These are phyloP conservation scores for Aspergillus sp. DNA, from an alignment of 2,329 filamentous ascomycete species.

Conservation along the genomic window DNA sequence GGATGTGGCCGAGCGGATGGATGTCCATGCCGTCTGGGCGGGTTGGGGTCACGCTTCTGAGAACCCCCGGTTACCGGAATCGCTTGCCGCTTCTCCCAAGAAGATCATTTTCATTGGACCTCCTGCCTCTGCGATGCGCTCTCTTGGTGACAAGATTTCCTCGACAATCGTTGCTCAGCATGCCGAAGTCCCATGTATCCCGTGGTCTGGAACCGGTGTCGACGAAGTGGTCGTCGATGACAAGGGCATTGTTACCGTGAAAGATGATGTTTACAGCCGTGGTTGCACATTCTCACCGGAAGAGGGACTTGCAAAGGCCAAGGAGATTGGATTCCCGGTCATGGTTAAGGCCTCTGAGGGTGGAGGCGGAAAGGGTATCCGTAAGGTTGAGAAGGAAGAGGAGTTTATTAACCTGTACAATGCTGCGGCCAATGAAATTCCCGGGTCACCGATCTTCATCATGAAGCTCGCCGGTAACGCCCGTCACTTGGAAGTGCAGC, in stretches of 20 bases:
- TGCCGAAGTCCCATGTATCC: constrained; percentile 92
- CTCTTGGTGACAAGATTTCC: constrained; percentile 98
- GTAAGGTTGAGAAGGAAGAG: constrained; percentile 84
- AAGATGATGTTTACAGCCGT: constrained; percentile 79
- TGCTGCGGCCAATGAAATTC: constrained; percentile 94
- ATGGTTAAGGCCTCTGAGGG: constrained; percentile 99
- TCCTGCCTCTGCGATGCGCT: constrained; percentile 97
- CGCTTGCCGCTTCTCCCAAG: constrained; percentile 90
- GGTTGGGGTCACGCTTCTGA: constrained; percentile 99
- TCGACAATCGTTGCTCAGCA: constrained; percentile 99
- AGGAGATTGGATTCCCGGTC: constrained; percentile 93
- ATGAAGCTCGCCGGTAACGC: constrained; percentile 99
- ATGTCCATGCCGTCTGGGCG: constrained; percentile 97
- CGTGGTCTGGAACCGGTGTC: constrained; percentile 97
- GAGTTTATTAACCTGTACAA: constrained; percentile 87
- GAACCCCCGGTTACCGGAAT: constrained; percentile 96
- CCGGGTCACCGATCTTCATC: constrained; percentile 98
- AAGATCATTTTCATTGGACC: constrained; percentile 99
- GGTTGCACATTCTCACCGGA: constrained; percentile 88
- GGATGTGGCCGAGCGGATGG: constrained; percentile 96
- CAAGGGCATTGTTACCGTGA: constrained; percentile 86
- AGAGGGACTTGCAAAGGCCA: constrained; percentile 83
- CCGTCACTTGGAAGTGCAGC: constrained; percentile 93
- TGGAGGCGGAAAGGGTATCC: constrained; percentile 98
- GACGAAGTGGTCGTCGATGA: constrained; percentile 75